phyloP scores from a whole-genome alignment of 2,329 filamentous ascomycete species.

The Teratosphaeriaceae sp. region DNA sequence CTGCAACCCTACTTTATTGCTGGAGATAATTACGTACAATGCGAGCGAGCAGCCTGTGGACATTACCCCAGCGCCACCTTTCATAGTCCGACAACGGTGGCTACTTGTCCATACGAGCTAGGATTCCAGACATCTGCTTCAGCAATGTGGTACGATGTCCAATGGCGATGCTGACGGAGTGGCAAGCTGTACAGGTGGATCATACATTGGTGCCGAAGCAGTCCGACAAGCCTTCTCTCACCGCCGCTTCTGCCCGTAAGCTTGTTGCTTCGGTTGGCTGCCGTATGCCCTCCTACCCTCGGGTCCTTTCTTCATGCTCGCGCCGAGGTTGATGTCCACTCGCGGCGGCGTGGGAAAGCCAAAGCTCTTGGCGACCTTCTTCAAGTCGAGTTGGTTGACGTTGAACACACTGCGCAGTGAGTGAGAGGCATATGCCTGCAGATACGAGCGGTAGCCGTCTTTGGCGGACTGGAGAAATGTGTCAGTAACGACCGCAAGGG shows the following conservation, averaged over 20 bases:
- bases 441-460: slow-evolving; percentile 77
- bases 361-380: slow-evolving; percentile 79
- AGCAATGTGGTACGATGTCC: too few species aligned
- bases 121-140: too few species aligned
- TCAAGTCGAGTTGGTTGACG: slow-evolving; percentile 72
- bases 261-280: slow-evolving; percentile 62
- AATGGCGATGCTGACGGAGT: too few species aligned
- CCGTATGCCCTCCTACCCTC: slow-evolving; percentile 69
- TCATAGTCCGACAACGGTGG: too few species aligned
- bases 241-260: background rate
- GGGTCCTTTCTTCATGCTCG: slow-evolving; percentile 68
- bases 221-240: slow-evolving; percentile 1
- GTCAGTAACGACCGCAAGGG: background rate
- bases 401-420: slow-evolving; percentile 77
- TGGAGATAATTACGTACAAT: too few species aligned
- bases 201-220: too few species aligned
- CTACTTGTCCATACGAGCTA: too few species aligned
- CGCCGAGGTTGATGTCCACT: slow-evolving; percentile 70
- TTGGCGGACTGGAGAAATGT: slow-evolving; percentile 48
- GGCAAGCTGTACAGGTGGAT: too few species aligned
- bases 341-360: slow-evolving; percentile 71
- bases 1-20: too few species aligned
- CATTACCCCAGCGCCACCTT: too few species aligned
- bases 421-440: slow-evolving; percentile 91
- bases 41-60: too few species aligned